These are phyloP conservation scores for Sedum album DNA, from an alignment of 164 flowering plant genomes.

Conservation along the genomic window DNA sequence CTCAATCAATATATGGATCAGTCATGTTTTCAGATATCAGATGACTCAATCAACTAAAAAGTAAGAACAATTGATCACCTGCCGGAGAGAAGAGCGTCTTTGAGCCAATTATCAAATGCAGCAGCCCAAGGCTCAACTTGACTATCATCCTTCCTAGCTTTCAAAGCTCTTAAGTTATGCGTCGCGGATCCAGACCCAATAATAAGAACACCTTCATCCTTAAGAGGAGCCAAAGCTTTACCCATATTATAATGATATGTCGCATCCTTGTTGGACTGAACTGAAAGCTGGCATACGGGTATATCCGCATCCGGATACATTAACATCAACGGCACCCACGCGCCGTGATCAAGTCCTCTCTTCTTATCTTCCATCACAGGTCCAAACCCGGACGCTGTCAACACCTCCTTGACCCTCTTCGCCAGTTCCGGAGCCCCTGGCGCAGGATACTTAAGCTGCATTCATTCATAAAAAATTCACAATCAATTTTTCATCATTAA, in stretches of 20 bases:
- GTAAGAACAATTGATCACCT: slow-evolving; percentile 31
- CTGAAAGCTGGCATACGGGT: slow-evolving; percentile 76
- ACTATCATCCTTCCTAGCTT: slow-evolving; percentile 6
- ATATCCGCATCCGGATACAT: slow-evolving; percentile 86
- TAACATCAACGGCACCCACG: slow-evolving; percentile 81
- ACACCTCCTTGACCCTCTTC: slow-evolving; percentile 49
- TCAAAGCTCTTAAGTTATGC: slow-evolving; percentile 48
- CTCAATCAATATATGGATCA: background rate
- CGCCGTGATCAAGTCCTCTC: slow-evolving; percentile 92
- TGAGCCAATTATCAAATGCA: slow-evolving; percentile 71
- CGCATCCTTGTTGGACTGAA: slow-evolving; percentile 44
- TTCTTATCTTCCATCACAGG: slow-evolving; percentile 43
- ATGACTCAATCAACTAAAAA: background rate
- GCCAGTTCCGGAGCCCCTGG: slow-evolving; percentile 75
- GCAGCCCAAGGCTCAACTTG: slow-evolving; percentile 49
- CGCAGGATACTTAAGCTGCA: slow-evolving; percentile 72
- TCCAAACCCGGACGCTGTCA: slow-evolving; percentile 35
- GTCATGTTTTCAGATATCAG: background rate
- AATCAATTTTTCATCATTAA: background rate
- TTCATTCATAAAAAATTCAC: background rate
- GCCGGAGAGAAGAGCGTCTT: slow-evolving; percentile 56
- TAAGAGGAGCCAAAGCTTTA: slow-evolving; percentile 63
- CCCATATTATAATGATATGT: slow-evolving; percentile 77
- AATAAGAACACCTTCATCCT: slow-evolving; percentile 75
- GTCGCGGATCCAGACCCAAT: slow-evolving; percentile 80